phyloP scores from a whole-genome alignment of 1,284 basidiomycete genomes.

The Cerioporus squamosus region DNA sequence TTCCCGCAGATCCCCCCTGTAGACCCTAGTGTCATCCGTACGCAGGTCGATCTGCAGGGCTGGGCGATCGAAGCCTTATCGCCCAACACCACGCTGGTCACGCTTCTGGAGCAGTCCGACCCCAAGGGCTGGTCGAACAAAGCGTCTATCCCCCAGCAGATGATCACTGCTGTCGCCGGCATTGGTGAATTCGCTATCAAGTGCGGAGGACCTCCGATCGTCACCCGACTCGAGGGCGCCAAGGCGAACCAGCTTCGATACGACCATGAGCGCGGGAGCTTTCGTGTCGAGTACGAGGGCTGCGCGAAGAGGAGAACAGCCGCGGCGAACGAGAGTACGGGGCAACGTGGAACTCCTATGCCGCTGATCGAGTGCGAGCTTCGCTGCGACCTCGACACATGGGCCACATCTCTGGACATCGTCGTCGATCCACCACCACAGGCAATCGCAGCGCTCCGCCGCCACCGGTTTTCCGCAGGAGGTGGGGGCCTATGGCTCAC shows the following conservation, averaged over 20 bases:
- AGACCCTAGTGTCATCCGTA: conserved; percentile 84
- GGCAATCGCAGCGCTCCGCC: conserved; percentile 80
- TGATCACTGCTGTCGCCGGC: conserved; percentile 87
- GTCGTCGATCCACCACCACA: conserved; percentile 95
- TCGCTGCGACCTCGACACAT: conserved; percentile 92
- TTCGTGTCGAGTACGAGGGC: conserved; percentile 86
- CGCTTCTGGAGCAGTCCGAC: conserved; percentile 95
- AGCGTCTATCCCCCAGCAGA: conserved; percentile 88
- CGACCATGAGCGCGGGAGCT: conserved; percentile 85
- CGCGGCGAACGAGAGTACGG: conserved; percentile 8
- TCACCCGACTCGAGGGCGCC: conserved; percentile 85
- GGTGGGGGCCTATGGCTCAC: conserved; percentile 98
- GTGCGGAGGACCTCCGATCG: conserved; percentile 89
- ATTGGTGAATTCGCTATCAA: conserved; percentile 96
- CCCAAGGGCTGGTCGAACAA: conserved; percentile 98
- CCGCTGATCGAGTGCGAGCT: conserved; percentile 90
- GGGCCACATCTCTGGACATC: conserved; percentile 88
- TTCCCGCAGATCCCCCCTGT: conserved; percentile 81
- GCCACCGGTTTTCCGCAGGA: conserved; percentile 85
- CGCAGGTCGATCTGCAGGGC: conserved; percentile 94
- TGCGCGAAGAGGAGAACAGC: conserved; percentile 54
- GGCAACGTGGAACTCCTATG: conserved; percentile 25
- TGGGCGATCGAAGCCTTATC: conserved; percentile 97
- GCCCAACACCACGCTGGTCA: conserved; percentile 93
- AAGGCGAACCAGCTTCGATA: conserved; percentile 78